These are phyloP conservation scores for Calonectria pteridis DNA, from an alignment of 2,329 filamentous ascomycete genomes.

Conservation along the genomic window DNA sequence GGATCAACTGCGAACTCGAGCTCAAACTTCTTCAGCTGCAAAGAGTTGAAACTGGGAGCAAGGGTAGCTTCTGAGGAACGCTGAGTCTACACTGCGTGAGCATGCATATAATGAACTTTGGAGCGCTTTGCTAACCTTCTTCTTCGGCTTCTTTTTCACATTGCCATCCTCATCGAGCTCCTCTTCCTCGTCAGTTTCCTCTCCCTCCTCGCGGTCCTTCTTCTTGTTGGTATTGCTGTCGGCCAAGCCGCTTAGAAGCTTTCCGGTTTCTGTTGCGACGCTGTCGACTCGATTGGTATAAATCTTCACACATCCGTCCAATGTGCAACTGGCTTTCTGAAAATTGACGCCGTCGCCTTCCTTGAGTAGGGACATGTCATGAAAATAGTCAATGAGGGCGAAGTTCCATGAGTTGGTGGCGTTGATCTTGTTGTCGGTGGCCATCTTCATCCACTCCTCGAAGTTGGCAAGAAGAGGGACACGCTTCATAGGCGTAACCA, in stretches of 20 bases:
- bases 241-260: slow-evolving; percentile 91
- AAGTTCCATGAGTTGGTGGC: slow-evolving; percentile 99
- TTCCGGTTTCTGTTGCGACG: slow-evolving; percentile 96
- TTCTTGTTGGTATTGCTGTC: slow-evolving; percentile 86
- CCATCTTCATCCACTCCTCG: slow-evolving; percentile 99
- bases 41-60: slow-evolving; percentile 85
- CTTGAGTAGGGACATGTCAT: slow-evolving; percentile 97
- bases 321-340: slow-evolving; percentile 96
- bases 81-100: slow-evolving; percentile 62
- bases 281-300: slow-evolving; percentile 99
- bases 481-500: slow-evolving; percentile 94
- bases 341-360: slow-evolving; percentile 99
- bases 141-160: slow-evolving; percentile 74
- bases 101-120: not conserved
- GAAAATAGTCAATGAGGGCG: slow-evolving; percentile 99
- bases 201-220: slow-evolving; percentile 75
- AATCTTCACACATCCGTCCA: slow-evolving; percentile 99
- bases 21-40: slow-evolving; percentile 98
- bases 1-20: slow-evolving; percentile 97
- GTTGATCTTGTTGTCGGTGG: slow-evolving; percentile 99
- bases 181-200: slow-evolving; percentile 75
- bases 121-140: slow-evolving; percentile 70
- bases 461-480: slow-evolving; percentile 97
- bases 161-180: slow-evolving; percentile 73
- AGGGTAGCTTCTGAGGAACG: slow-evolving; percentile 94